phyloP scores from a whole-genome alignment of 495 filamentous ascomycete species.

The Penicillium fimorum region DNA sequence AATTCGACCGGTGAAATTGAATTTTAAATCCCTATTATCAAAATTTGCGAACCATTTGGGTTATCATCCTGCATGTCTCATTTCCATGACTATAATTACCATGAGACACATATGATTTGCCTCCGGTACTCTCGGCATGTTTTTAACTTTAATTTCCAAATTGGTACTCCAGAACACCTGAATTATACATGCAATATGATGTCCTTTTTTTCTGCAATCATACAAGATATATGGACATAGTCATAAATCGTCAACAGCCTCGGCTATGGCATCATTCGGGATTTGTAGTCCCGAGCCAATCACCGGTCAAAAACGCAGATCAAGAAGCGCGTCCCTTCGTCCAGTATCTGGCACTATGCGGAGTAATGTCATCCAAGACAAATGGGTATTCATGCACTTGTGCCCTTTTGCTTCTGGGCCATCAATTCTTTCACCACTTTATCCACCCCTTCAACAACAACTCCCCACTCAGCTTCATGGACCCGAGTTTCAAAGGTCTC shows the following conservation, averaged over 20 bases:
- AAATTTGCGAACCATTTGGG: background rate
- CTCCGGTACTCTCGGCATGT: background rate
- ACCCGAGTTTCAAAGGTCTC: conserved; percentile 67
- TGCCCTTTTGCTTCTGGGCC: conserved; percentile 28
- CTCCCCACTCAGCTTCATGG: conserved; percentile 66
- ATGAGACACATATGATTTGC: background rate
- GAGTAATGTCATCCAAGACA: conserved; percentile 5
- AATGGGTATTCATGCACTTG: conserved; percentile 8
- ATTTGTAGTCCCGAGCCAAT: background rate
- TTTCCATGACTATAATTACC: background rate
- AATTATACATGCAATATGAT: conserved; percentile 1
- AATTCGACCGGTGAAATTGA: conserved; percentile 11
- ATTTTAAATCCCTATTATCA: background rate
- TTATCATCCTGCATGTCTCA: background rate
- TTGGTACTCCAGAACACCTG: background rate
- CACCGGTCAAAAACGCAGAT: background rate
- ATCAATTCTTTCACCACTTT: conserved; percentile 52
- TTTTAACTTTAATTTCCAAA: background rate
- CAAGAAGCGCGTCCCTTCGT: conserved; percentile 1
- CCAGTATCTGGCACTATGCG: background rate
- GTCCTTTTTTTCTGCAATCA: conserved; percentile 16
- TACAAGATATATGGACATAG: conserved; percentile 20
- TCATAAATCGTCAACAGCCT: conserved; percentile 30
- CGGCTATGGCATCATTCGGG: conserved; percentile 11
- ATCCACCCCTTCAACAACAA: conserved; percentile 66